Evolutionary conservation across 495 filamentous ascomycete genomes (phyloP).

Genomic region (Jackrogersella minutella): DNA sequence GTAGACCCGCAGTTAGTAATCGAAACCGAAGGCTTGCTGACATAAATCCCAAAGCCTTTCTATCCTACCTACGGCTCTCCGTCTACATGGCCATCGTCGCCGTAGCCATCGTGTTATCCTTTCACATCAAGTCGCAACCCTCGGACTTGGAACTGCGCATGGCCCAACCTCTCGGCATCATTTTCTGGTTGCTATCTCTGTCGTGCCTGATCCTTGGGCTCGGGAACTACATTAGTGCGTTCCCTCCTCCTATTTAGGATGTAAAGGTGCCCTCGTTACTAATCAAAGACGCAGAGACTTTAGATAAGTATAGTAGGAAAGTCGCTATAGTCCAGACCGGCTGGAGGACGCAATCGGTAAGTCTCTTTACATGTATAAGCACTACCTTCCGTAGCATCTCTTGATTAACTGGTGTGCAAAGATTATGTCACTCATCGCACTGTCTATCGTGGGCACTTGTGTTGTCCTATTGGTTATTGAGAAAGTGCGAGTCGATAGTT

Average conservation of each 20-base stretch:
- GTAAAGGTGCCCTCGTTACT: background rate
- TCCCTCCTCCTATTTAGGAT: background rate
- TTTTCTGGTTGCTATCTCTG: conserved; percentile 87
- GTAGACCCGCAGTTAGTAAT: no score
- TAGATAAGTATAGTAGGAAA: conserved; percentile 81
- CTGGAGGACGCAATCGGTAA: conserved; percentile 86
- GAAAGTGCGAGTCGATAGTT: conserved; percentile 35
- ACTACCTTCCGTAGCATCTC: background rate
- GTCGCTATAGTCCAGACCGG: conserved; percentile 90
- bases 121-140: conserved; percentile 82
- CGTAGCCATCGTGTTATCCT: conserved; percentile 88
- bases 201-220: conserved; percentile 78
- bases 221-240: conserved; percentile 78
- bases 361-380: conserved; percentile 33
- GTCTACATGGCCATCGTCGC: conserved; percentile 92
- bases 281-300: conserved; percentile 59
- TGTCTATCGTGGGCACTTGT: conserved; percentile 81
- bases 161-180: conserved; percentile 81
- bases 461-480: conserved; percentile 57
- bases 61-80: conserved; percentile 91
- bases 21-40: background rate
- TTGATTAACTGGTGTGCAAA: conserved; percentile 33
- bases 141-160: conserved; percentile 73
- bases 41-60: conserved; percentile 68
- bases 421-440: conserved; percentile 78